Evolutionary conservation across 176 grass and related monocot genomes (phyloP).

Genomic region (Neostapfia colusana): DNA sequence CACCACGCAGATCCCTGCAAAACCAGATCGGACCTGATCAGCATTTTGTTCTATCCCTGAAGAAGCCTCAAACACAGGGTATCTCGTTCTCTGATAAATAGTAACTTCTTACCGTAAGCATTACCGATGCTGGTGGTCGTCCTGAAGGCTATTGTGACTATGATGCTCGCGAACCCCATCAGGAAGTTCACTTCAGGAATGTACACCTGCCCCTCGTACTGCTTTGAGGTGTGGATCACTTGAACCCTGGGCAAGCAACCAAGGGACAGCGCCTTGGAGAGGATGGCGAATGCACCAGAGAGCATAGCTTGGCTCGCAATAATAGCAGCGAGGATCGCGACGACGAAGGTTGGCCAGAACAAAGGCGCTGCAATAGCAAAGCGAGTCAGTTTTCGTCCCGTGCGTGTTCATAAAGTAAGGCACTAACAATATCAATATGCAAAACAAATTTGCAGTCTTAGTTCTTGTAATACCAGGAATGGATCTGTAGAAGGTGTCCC

Average conservation of each 20-base stretch:
- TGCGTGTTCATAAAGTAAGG: not conserved
- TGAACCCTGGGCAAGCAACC: conserved; percentile 77
- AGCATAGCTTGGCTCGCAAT: conserved; percentile 96
- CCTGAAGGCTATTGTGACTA: conserved; percentile 68
- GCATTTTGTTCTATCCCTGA: not conserved
- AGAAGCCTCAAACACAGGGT: not conserved
- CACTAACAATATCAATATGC: not conserved
- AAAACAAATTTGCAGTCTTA: not conserved
- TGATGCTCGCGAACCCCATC: conserved; percentile 68
- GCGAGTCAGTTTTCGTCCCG: not conserved
- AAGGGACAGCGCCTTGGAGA: conserved; percentile 73
- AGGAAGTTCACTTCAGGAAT: conserved; percentile 91
- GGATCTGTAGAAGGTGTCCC: conserved; percentile 81
- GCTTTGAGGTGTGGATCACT: conserved; percentile 73
- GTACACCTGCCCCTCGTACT: conserved; percentile 74
- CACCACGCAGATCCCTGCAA: conserved; percentile 74
- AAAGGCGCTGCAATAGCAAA: conserved; percentile 37
- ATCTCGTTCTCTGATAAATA: not conserved
- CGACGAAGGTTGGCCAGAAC: conserved; percentile 74
- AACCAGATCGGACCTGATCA: conserved; percentile 2
- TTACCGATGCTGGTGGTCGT: conserved; percentile 64
- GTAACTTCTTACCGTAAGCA: conserved; percentile 59
- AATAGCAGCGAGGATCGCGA: conserved; percentile 65
- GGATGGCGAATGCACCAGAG: conserved; percentile 69
- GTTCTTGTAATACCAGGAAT: conserved; percentile 56